phyloP scores from a whole-genome alignment of 257 asterid species.

The Capsicum rhomboideum region DNA sequence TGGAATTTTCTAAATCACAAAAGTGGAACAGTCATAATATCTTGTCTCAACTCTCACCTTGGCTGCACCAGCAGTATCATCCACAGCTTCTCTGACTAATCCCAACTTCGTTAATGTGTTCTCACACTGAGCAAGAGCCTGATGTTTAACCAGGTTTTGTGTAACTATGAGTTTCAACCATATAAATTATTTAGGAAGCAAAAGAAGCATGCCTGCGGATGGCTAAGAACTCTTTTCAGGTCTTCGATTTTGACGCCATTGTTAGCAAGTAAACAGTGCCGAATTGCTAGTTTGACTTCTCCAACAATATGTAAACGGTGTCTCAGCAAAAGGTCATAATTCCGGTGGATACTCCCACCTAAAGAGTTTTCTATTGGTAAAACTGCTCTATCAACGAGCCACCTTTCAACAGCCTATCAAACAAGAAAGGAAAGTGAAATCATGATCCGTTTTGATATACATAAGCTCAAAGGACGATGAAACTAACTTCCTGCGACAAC shows the following conservation, averaged over 20 bases:
- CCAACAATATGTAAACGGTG: conserved; percentile 96
- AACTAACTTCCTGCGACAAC: not conserved
- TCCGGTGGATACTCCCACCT: conserved; percentile 98
- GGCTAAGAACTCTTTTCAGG: conserved; percentile 89
- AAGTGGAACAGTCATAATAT: not conserved
- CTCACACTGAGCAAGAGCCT: conserved; percentile 99
- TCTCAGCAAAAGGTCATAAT: conserved; percentile 91
- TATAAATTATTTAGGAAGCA: not conserved
- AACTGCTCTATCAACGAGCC: conserved; percentile 98
- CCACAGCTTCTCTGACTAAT: conserved; percentile 95
- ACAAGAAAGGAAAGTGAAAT: conserved; percentile 5
- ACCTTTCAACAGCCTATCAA: conserved; percentile 84
- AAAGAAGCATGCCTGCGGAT: conserved; percentile 75
- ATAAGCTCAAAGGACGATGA: not conserved
- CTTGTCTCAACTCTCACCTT: conserved; percentile 63
- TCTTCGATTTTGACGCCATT: conserved; percentile 62
- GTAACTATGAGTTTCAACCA: not conserved
- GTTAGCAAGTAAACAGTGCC: conserved; percentile 91
- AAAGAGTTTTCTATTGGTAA: conserved; percentile 93
- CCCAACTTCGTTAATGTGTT: conserved; percentile 78
- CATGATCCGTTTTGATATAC: not conserved
- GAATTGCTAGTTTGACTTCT: conserved; percentile 86
- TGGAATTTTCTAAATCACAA: not conserved
- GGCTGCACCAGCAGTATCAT: conserved; percentile 99
- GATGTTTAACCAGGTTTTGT: conserved; percentile 16